Evolutionary conservation across 169 alveolate species (phyloP).

Genomic region (Plasmodium falciparum): DNA sequence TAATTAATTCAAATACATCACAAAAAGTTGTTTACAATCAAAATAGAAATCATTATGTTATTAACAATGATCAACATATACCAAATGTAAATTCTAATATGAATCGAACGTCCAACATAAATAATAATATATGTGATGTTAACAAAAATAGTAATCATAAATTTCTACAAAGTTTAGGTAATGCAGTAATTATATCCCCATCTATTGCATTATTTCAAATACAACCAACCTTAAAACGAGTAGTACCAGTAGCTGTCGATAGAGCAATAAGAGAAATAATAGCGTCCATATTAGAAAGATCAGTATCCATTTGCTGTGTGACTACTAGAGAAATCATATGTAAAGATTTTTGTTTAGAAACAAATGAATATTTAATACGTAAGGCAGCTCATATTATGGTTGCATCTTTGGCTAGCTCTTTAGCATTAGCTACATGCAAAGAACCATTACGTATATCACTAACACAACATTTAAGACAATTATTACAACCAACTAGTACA

Average conservation of each 20-base stretch:
- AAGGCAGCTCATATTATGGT: constrained; percentile 95
- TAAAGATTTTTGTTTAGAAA: constrained; percentile 97
- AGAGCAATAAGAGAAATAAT: constrained; percentile 96
- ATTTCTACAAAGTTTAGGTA: constrained; percentile 77
- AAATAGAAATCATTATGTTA: constrained; percentile 1
- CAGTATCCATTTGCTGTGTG: constrained; percentile 95
- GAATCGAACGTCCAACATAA: constrained; percentile 5
- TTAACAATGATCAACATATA: constrained; percentile 14
- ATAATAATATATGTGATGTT: not conserved
- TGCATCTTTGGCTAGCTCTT: constrained; percentile 94
- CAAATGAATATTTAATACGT: constrained; percentile 91
- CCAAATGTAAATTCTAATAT: constrained; percentile 20
- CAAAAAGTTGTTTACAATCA: constrained; percentile 22
- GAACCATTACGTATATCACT: constrained; percentile 95
- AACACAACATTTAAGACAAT: constrained; percentile 91
- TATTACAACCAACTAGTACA: constrained; percentile 87
- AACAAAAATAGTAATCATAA: constrained; percentile 31
- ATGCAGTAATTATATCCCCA: constrained; percentile 89
- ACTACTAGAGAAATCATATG: constrained; percentile 96
- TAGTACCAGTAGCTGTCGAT: constrained; percentile 97
- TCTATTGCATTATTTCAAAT: constrained; percentile 91
- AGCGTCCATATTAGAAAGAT: constrained; percentile 92
- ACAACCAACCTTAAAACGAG: constrained; percentile 89
- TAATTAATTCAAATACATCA: constrained; percentile 64
- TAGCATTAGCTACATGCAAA: constrained; percentile 97